Conservation (phyloP, 2,329 filamentous ascomycete species). For the Penicillium sp. region DNA sequence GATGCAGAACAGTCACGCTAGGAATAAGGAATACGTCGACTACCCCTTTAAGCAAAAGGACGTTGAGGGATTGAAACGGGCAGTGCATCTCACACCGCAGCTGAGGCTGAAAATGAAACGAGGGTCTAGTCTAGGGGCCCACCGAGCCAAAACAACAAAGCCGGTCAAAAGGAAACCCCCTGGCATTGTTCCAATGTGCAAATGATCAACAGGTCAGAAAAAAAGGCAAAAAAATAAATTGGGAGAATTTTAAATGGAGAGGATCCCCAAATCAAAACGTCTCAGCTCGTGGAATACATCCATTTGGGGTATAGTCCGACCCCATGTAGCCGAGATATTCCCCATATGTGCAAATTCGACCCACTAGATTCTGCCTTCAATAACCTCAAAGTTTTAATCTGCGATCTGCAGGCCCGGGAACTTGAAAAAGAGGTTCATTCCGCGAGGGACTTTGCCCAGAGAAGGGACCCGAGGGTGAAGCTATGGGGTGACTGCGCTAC, state of each 20-base stretch:
- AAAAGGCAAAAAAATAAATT: neutral
- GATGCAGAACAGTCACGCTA: neutral
- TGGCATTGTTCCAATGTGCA: neutral
- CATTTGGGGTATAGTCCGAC: slow-evolving; percentile 8
- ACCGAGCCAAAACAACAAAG: neutral
- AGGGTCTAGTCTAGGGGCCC: neutral
- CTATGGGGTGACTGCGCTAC: neutral
- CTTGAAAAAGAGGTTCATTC: slow-evolving; percentile 6
- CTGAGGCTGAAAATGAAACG: slow-evolving; percentile 20
- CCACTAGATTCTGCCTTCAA: neutral
- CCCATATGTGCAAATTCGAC: neutral
- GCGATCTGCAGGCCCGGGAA: neutral
- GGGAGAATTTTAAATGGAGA: neutral
- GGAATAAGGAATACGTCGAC: neutral
- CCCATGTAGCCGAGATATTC: neutral
- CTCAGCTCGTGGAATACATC: slow-evolving; percentile 12
- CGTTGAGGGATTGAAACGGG: neutral
- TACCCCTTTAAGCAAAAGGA: neutral
- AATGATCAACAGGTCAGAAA: neutral
- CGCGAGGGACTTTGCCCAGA: slow-evolving; percentile 6
- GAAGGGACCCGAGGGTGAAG: neutral
- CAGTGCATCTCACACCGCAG: slow-evolving; percentile 3
- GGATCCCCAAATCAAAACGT: neutral
- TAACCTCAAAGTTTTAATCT: neutral
- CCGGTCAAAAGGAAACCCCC: neutral